phyloP scores from a whole-genome alignment of 2,329 filamentous ascomycete genomes.

The Aspergillus hiratsukae region DNA sequence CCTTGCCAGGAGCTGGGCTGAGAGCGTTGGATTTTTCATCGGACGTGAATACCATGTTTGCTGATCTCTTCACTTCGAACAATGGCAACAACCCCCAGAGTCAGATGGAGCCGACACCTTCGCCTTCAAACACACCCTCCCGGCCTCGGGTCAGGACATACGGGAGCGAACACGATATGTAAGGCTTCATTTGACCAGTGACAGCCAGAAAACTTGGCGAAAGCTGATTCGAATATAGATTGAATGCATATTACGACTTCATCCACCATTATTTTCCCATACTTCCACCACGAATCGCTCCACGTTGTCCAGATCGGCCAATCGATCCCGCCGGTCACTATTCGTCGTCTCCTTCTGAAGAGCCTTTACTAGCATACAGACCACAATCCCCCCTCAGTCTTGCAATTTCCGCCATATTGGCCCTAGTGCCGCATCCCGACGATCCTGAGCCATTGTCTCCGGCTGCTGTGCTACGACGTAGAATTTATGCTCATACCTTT shows the following conservation, averaged over 20 bases:
- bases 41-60: constrained; percentile 37
- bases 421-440: constrained; percentile 39
- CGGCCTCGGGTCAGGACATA: constrained; percentile 36
- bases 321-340: constrained; percentile 29
- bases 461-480: constrained; percentile 33
- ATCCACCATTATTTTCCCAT: constrained; percentile 45
- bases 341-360: constrained; percentile 26
- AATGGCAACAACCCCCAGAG: constrained; percentile 21
- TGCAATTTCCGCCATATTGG: constrained; percentile 41
- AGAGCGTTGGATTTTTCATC: constrained; percentile 36
- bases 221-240: constrained; percentile 25
- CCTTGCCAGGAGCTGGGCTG: constrained; percentile 37
- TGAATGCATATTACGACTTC: constrained; percentile 45
- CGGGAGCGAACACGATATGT: constrained; percentile 40
- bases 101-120: constrained; percentile 26
- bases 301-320: constrained; percentile 29
- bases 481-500: constrained; percentile 38
- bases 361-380: constrained; percentile 30
- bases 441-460: constrained; percentile 34
- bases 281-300: constrained; percentile 34
- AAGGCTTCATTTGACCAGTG: constrained; percentile 9
- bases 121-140: constrained; percentile 20
- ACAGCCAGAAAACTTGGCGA: neutral
- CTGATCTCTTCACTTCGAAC: constrained; percentile 28
- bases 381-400: constrained; percentile 42